Percentiles rank a stretch among this genome's conserved stretches.
Evolutionary conservation across 169 alveolate genomes (phyloP).

Genomic region (Cryptosporidium ryanae): DNA sequence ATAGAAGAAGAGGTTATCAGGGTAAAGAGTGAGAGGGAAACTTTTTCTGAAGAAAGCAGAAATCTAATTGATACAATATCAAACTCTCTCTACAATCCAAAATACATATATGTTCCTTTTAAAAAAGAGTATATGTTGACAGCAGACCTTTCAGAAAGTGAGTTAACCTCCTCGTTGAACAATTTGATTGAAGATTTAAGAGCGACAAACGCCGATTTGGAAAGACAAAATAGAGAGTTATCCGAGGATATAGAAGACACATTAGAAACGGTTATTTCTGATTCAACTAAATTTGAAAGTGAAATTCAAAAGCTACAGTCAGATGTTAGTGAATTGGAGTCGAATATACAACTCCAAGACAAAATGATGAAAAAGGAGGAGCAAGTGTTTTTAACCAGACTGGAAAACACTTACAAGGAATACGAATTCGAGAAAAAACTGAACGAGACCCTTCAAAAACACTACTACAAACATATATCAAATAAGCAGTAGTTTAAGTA

Average conservation of each 20-base stretch:
- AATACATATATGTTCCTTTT: slow-evolving; percentile 75
- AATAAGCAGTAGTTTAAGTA: background rate
- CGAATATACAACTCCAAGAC: slow-evolving; percentile 67
- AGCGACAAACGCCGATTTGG: slow-evolving; percentile 36
- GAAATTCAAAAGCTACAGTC: slow-evolving; percentile 51
- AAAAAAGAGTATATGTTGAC: slow-evolving; percentile 58
- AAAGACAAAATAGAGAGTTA: slow-evolving; percentile 61
- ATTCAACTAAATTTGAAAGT: slow-evolving; percentile 38
- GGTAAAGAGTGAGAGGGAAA: background rate
- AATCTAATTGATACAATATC: background rate
- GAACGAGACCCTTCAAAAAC: slow-evolving; percentile 76
- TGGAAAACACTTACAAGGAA: slow-evolving; percentile 63
- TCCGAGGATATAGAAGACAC: slow-evolving; percentile 67
- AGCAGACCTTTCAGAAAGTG: slow-evolving; percentile 55
- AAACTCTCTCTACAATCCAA: slow-evolving; percentile 39
- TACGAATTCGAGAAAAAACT: slow-evolving; percentile 74
- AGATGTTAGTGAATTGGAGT: slow-evolving; percentile 26
- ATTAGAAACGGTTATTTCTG: slow-evolving; percentile 1
- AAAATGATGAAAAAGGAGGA: slow-evolving; percentile 70
- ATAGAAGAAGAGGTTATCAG: slow-evolving; percentile 23
- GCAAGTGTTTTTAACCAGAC: slow-evolving; percentile 40
- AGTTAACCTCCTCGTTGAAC: slow-evolving; percentile 67
- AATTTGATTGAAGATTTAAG: slow-evolving; percentile 43
- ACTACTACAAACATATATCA: slow-evolving; percentile 43
- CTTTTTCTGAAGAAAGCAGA: background rate